phyloP scores from a whole-genome alignment of 2,329 filamentous ascomycete genomes.

The Sodiomyces alkalinus region DNA sequence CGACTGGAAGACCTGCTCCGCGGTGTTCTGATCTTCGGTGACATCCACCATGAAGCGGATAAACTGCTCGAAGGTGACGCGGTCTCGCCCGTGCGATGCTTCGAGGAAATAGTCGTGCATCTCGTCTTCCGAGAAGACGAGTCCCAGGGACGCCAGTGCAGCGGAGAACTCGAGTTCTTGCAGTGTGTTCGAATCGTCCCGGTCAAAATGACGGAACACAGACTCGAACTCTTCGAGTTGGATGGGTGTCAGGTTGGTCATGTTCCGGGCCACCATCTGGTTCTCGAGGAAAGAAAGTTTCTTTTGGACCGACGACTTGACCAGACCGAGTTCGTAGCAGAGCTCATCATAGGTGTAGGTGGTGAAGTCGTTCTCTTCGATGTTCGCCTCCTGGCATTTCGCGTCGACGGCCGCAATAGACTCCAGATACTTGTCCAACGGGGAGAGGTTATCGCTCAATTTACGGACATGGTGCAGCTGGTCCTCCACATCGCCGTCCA shows the following conservation, averaged over 20 bases:
- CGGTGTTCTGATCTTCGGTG: constrained; percentile 96
- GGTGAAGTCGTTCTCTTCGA: constrained; percentile 99
- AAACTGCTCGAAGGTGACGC: constrained; percentile 95
- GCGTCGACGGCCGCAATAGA: constrained; percentile 75
- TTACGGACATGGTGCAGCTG: constrained; percentile 77
- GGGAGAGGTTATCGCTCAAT: constrained; percentile 71
- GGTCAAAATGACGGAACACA: constrained; percentile 95
- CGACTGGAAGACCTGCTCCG: constrained; percentile 95
- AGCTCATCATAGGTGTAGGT: constrained; percentile 97
- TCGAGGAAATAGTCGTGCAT: constrained; percentile 93
- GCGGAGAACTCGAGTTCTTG: constrained; percentile 93
- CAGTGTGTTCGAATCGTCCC: constrained; percentile 77
- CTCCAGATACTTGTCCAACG: constrained; percentile 80
- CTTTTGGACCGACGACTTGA: constrained; percentile 85
- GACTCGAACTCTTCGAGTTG: constrained; percentile 98
- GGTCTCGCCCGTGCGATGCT: constrained; percentile 62
- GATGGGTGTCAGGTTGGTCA: constrained; percentile 97
- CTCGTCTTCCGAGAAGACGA: constrained; percentile 94
- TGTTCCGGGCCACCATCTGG: constrained; percentile 93
- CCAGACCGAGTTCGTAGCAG: constrained; percentile 80
- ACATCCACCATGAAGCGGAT: constrained; percentile 99
- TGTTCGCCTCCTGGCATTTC: constrained; percentile 90
- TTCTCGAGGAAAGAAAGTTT: constrained; percentile 96
- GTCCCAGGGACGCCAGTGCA: constrained; percentile 80
- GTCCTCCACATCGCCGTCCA: constrained; percentile 93